These are phyloP conservation scores for Ogataea salicorniae DNA, from an alignment of 805 yeast species.

Conservation along the genomic window DNA sequence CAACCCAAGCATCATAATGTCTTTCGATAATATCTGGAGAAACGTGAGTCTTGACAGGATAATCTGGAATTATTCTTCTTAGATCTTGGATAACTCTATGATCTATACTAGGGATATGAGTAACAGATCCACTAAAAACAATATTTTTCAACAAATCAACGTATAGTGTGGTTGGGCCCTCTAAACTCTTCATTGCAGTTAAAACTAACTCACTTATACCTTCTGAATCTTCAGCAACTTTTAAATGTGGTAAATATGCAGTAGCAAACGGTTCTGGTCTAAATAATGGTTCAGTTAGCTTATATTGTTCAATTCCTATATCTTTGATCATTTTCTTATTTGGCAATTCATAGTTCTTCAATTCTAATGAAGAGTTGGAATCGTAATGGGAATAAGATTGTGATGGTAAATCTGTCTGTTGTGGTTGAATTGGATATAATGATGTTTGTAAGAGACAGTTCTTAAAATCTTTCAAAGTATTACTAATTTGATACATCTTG, in stretches of 20 bases:
- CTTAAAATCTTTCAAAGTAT: slow-evolving; percentile 46
- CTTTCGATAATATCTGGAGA: slow-evolving; percentile 45
- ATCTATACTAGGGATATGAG: slow-evolving; percentile 50
- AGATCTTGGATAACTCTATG: slow-evolving; percentile 54
- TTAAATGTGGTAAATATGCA: background rate
- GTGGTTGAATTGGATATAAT: slow-evolving; percentile 25
- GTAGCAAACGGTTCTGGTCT: slow-evolving; percentile 39
- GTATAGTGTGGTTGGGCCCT: slow-evolving; percentile 37
- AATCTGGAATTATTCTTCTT: slow-evolving; percentile 49
- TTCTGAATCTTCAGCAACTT: slow-evolving; percentile 43
- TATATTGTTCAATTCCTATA: slow-evolving; percentile 48
- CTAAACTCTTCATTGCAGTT: slow-evolving; percentile 41
- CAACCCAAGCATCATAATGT: slow-evolving; percentile 60
- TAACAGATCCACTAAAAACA: slow-evolving; percentile 57
- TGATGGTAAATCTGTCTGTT: slow-evolving; percentile 23
- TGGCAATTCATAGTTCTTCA: slow-evolving; percentile 55
- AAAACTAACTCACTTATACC: slow-evolving; percentile 44
- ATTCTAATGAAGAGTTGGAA: slow-evolving; percentile 32
- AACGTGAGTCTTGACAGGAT: slow-evolving; percentile 34
- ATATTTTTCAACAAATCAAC: slow-evolving; percentile 39
- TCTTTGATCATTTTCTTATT: slow-evolving; percentile 40
- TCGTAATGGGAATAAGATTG: slow-evolving; percentile 32
- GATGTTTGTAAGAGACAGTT: slow-evolving; percentile 27
- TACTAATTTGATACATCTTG: slow-evolving; percentile 34
- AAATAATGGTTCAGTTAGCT: slow-evolving; percentile 64